Evolutionary conservation across 75 land plant genomes (phyloP).

Genomic region (Larix kaempferi): DNA sequence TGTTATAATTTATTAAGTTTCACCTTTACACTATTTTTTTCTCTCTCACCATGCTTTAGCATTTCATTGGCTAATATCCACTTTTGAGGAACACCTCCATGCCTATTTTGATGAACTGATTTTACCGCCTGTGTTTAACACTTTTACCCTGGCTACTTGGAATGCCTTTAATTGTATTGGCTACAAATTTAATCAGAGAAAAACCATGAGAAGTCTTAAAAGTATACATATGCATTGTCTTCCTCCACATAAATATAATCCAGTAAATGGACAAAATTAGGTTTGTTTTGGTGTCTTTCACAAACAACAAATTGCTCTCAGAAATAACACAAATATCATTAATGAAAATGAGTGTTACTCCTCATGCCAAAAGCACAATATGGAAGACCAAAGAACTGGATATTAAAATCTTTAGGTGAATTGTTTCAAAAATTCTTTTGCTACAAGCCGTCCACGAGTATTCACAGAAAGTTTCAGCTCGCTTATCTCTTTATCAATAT

Average conservation of each 20-base stretch:
- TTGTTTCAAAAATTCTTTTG: conserved; percentile 92
- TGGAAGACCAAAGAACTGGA: no score
- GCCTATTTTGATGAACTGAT: background rate
- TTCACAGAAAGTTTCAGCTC: conserved; percentile 95
- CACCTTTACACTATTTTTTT: no score
- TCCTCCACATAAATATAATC: background rate
- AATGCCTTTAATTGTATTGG: background rate
- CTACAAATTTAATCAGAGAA: background rate
- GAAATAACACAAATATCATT: background rate
- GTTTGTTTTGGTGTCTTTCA: background rate
- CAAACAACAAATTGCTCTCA: background rate
- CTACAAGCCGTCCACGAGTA: conserved; percentile 93
- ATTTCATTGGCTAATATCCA: background rate
- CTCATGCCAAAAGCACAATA: no score
- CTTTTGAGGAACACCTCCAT: background rate
- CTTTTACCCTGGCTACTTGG: background rate
- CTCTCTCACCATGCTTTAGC: background rate
- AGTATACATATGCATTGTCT: background rate
- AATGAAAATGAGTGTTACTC: no score
- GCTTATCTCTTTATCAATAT: conserved; percentile 96
- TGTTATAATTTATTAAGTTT: no score
- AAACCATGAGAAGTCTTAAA: background rate
- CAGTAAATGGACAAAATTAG: background rate
- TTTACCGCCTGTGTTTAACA: background rate
- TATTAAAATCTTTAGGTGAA: conserved; percentile 36